These are phyloP conservation scores for Grigorovia transvaalensis DNA, from an alignment of 805 yeast species.

Conservation along the genomic window DNA sequence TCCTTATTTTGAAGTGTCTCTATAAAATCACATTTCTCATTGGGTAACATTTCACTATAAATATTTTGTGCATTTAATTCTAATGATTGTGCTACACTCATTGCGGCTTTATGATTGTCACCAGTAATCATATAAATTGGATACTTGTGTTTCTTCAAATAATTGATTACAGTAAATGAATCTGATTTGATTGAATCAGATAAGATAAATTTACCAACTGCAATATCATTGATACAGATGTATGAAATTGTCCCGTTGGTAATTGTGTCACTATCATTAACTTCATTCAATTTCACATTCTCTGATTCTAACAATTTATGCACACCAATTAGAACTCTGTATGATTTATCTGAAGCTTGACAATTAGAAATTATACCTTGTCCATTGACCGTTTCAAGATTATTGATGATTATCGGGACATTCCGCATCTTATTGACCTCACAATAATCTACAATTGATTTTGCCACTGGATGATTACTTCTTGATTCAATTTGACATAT, in stretches of 20 bases:
- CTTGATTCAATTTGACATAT: conserved; percentile 42
- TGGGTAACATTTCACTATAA: conserved; percentile 68
- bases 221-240: conserved; percentile 47
- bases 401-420: neutral
- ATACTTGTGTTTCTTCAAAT: conserved; percentile 42
- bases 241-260: conserved; percentile 38
- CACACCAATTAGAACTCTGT: conserved; percentile 41
- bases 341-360: conserved; percentile 12
- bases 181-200: conserved; percentile 60
- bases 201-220: conserved; percentile 57
- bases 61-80: conserved; percentile 58
- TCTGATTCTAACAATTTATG: neutral
- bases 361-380: conserved; percentile 28
- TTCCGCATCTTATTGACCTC: conserved; percentile 2
- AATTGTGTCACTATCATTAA: conserved; percentile 12
- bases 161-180: conserved; percentile 48
- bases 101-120: conserved; percentile 57
- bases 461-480: conserved; percentile 85
- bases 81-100: conserved; percentile 50
- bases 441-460: conserved; percentile 45
- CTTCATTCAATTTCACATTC: neutral
- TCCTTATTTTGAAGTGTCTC: conserved; percentile 39
- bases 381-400: conserved; percentile 29
- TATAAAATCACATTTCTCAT: conserved; percentile 63
- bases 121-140: conserved; percentile 85